Evolutionary conservation across 768 basidiomycete genomes (phyloP).

Genomic region (Albatrellus ellisii): DNA sequence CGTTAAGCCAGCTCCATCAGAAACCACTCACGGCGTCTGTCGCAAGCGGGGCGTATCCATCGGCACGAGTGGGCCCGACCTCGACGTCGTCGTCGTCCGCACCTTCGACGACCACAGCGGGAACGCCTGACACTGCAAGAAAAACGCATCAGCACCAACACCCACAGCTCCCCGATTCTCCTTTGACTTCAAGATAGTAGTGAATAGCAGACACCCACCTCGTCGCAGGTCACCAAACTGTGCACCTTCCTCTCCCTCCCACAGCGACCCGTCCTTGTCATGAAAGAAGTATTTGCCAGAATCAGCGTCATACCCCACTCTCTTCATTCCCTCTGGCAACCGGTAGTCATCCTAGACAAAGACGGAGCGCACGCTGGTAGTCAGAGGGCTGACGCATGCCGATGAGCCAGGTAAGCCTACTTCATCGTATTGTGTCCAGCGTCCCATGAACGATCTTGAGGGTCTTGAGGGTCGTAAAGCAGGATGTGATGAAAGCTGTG

Average conservation of each 20-base stretch:
- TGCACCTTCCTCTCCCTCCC: constrained; percentile 48
- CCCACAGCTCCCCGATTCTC: too few relatives aligned
- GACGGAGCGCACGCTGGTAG: not conserved
- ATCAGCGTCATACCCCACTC: constrained; percentile 71
- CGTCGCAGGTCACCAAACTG: constrained; percentile 39
- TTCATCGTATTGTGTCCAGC: constrained; percentile 27
- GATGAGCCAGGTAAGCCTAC: constrained; percentile 14
- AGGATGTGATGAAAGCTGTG: too few relatives aligned
- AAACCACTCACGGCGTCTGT: constrained; percentile 9
- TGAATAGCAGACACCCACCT: too few relatives aligned
- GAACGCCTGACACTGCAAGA: constrained; percentile 1
- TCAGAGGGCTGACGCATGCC: not conserved
- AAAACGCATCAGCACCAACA: not conserved
- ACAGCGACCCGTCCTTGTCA: constrained; percentile 36
- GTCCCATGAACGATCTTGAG: constrained; percentile 17
- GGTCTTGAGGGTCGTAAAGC: constrained; percentile 15
- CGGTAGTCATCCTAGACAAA: constrained; percentile 35
- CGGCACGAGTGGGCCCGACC: constrained; percentile 6
- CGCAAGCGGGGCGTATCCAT: constrained; percentile 1
- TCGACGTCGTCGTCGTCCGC: constrained; percentile 10
- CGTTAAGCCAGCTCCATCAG: too few relatives aligned
- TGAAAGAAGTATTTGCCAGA: constrained; percentile 52
- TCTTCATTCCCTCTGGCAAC: constrained; percentile 39
- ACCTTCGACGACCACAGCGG: not conserved
- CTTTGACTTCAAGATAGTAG: too few relatives aligned